These are phyloP conservation scores for Apophysomyces variabilis DNA, from an alignment of 371 early-diverging fungal genomes.

Conservation along the genomic window DNA sequence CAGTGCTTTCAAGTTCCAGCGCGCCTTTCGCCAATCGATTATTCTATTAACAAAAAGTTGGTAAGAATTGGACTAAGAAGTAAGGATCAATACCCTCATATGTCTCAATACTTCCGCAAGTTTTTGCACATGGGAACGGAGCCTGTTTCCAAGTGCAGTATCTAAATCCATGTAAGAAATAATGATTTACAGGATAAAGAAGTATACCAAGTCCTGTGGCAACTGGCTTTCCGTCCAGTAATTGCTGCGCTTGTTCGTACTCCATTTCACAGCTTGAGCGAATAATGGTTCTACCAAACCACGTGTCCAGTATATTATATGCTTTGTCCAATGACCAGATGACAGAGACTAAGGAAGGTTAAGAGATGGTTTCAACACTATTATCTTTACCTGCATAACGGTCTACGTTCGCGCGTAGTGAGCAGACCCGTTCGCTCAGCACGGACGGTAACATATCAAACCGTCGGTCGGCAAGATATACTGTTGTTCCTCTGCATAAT, in stretches of 20 bases:
- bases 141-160: constrained; percentile 44
- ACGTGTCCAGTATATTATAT: constrained; percentile 53
- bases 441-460: constrained; percentile 98
- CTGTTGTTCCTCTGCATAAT: constrained; percentile 82
- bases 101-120: constrained; percentile 64
- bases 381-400: constrained; percentile 70
- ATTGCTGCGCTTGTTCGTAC: constrained; percentile 93
- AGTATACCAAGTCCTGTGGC: constrained; percentile 51
- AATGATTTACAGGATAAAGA: neutral
- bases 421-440: constrained; percentile 89
- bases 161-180: constrained; percentile 19
- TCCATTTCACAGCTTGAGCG: constrained; percentile 81
- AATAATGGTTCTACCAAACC: constrained; percentile 88
- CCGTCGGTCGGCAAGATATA: constrained; percentile 90
- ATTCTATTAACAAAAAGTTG: constrained; percentile 31
- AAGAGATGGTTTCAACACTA: neutral
- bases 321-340: constrained; percentile 70
- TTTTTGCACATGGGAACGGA: constrained; percentile 54
- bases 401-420: constrained; percentile 79
- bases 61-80: neutral
- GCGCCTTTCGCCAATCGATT: constrained; percentile 68
- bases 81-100: constrained; percentile 42
- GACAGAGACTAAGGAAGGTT: constrained; percentile 67
- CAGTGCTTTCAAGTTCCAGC: constrained; percentile 74
- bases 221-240: constrained; percentile 68